These are phyloP conservation scores for Pyrus pyrifolia DNA, from an alignment of 306 rosid genomes.

Conservation along the genomic window DNA sequence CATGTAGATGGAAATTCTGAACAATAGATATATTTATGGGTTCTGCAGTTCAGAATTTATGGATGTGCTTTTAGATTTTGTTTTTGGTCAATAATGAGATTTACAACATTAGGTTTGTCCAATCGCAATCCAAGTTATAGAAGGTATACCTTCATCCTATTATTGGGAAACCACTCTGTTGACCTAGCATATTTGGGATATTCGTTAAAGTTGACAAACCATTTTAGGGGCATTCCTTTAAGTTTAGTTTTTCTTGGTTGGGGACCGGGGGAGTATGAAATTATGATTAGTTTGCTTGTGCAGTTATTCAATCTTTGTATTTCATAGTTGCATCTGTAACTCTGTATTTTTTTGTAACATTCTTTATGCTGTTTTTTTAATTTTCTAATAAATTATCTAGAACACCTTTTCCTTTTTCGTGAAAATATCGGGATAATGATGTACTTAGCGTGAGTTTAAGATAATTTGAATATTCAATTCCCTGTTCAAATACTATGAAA, in stretches of 20 bases:
- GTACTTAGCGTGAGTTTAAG: background rate
- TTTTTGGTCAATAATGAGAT: background rate
- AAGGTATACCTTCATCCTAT: background rate
- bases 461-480: background rate
- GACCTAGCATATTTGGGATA: too few relatives aligned
- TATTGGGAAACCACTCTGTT: background rate
- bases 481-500: constrained; percentile 9
- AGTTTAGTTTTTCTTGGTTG: background rate
- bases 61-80: background rate
- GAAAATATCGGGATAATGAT: background rate
- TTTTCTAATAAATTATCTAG: background rate
- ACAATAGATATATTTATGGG: background rate
- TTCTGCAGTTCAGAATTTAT: background rate
- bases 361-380: background rate
- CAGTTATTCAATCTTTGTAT: background rate
- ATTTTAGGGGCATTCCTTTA: too few relatives aligned
- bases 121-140: background rate
- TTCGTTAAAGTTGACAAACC: too few relatives aligned
- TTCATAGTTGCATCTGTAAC: background rate
- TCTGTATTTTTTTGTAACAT: background rate
- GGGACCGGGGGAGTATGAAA: background rate
- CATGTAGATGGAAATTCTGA: background rate
- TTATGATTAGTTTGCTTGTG: background rate
- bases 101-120: background rate
- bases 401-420: background rate